phyloP scores from a whole-genome alignment of 2,329 filamentous ascomycete genomes.

The Hypomyces perniciosus region DNA sequence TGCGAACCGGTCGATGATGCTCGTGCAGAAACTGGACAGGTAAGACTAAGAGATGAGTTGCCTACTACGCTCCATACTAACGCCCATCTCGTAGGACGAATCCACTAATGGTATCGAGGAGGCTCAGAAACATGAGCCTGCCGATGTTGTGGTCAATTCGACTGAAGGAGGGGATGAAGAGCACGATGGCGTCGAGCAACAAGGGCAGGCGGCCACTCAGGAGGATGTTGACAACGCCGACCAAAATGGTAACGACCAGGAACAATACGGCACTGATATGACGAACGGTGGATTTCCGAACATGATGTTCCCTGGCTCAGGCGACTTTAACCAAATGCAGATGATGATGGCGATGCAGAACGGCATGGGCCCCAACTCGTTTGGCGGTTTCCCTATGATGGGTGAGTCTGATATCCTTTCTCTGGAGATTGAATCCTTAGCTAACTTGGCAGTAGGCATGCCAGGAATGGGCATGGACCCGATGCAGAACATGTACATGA shows the following conservation, averaged over 20 bases:
- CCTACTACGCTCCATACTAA: background rate
- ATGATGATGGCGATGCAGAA: conserved; percentile 74
- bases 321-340: conserved; percentile 72
- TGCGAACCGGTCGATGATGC: conserved; percentile 2
- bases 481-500: conserved; percentile 74
- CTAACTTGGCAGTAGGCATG: conserved; percentile 55
- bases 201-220: background rate
- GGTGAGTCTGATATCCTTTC: conserved; percentile 52
- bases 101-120: background rate
- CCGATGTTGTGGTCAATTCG: background rate
- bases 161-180: conserved; percentile 7
- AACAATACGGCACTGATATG: conserved; percentile 30
- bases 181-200: background rate
- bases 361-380: conserved; percentile 51
- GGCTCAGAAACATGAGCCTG: background rate
- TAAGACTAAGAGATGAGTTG: background rate
- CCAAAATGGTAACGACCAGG: conserved; percentile 26
- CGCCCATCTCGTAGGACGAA: background rate
- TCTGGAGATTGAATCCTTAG: background rate
- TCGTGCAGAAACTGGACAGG: conserved; percentile 9
- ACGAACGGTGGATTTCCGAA: conserved; percentile 46
- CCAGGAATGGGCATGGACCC: conserved; percentile 80
- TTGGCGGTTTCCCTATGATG: conserved; percentile 71
- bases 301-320: conserved; percentile 55
- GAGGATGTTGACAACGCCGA: conserved; percentile 20